Base-by-base conservation (phyloP, 768 basidiomycete species). In the Mycena rosella region DNA sequence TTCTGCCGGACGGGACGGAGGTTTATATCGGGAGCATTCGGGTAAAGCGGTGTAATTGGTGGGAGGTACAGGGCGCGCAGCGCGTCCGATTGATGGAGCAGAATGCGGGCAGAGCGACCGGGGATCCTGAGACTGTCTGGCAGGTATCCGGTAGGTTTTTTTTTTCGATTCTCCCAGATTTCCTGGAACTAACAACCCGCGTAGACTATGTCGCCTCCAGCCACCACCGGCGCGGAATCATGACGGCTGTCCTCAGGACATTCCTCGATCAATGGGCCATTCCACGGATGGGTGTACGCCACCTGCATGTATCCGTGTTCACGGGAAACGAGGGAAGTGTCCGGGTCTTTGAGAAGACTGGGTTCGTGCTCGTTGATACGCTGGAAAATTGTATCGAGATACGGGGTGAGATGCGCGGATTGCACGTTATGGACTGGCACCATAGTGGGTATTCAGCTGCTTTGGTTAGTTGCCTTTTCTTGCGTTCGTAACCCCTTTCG, bases 211-310 rank as follows among this genome's bases (percentile, higher is more conserved):
- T 93, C 45, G 85, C 82, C 7, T 81, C 87, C 18, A 85, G 84
- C 36, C 86, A 91, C 72, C 91, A 92, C 63, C 83, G 90, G 32
- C 82, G 79, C 70, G 91, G 92, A 0, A 92, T 94, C 68, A 93
- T 93, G 93, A 85, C 86, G 24, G 87, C 86, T n/a, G 90, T 85
- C 0, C 73, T 94, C 29, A 77, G 75, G 11, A 84, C 84, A 7
- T 53, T 94, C 34, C 58, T 93, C 48, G 73, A 84, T 20, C 73
- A 83, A 14, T 92, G 92, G 91, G 87, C 81, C 22, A 79, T 91
- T 48, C 90, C 90, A 1, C 79, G 89, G 54, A 91, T 93, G 91
- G 82, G 84, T 0, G 81, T 84, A 9, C 82, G 82, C 11, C 74
- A 74, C 53, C 80, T 92, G 64, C 76, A 80, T 20, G 85, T 78